These are phyloP conservation scores for Myxozyma neglecta DNA, from an alignment of 805 yeast genomes.

Conservation along the genomic window DNA sequence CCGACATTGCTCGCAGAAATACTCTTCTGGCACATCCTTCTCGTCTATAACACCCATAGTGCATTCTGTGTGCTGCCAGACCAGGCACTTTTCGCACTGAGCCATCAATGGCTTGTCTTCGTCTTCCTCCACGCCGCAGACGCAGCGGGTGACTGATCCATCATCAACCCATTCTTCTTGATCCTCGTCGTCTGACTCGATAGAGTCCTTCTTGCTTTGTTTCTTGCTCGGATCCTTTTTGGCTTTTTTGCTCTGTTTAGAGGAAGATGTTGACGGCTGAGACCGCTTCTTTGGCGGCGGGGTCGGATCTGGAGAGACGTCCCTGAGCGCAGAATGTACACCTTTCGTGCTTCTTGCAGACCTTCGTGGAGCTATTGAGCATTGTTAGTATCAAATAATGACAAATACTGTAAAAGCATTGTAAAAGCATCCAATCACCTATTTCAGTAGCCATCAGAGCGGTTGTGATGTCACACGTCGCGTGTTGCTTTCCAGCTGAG, in stretches of 20 bases:
- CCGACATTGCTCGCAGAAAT: slow-evolving; percentile 56
- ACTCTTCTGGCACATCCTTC: slow-evolving; percentile 52
- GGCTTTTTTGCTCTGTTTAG: not conserved
- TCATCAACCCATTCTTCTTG: slow-evolving; percentile 29
- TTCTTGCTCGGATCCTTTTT: slow-evolving; percentile 18
- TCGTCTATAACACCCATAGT: slow-evolving; percentile 50
- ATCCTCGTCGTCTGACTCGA: slow-evolving; percentile 2
- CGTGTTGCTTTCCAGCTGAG: no score
- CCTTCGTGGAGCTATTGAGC: slow-evolving; percentile 38
- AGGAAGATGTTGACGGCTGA: not conserved
- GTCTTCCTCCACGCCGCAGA: slow-evolving; percentile 36
- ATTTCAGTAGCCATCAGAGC: not conserved
- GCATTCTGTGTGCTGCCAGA: slow-evolving; percentile 72
- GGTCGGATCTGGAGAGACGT: slow-evolving; percentile 1
- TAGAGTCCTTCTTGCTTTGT: slow-evolving; percentile 27
- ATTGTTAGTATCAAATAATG: no score
- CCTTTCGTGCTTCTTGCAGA: slow-evolving; percentile 46
- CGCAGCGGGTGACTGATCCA: slow-evolving; percentile 35
- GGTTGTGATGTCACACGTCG: not conserved
- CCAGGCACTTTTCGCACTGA: slow-evolving; percentile 61
- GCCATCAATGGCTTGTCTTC: slow-evolving; percentile 50
- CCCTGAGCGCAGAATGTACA: slow-evolving; percentile 33
- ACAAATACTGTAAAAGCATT: not conserved
- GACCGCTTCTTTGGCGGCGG: not conserved
- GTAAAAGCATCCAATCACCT: not conserved